Conservation (phyloP, 495 filamentous ascomycete species). For the Penicillium robsamsonii region DNA sequence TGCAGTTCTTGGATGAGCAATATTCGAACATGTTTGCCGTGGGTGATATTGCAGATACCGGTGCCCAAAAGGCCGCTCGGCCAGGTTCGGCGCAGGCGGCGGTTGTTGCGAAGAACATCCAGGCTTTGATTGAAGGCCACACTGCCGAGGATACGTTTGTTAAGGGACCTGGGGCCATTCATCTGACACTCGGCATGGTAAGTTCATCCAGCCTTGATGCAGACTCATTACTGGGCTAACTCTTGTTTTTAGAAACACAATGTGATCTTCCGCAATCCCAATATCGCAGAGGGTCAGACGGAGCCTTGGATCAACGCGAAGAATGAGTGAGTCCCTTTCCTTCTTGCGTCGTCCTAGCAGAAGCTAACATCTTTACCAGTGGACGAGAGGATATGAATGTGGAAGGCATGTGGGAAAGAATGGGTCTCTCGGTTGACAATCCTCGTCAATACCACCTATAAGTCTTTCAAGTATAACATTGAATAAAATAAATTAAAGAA, state of each 20-base stretch:
- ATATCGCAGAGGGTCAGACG: conserved; percentile 40
- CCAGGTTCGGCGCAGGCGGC: conserved; percentile 52
- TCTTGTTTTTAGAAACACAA: conserved; percentile 39
- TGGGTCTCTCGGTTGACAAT: conserved; percentile 32
- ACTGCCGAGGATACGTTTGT: conserved; percentile 31
- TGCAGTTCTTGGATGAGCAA: conserved; percentile 53
- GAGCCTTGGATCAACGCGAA: conserved; percentile 44
- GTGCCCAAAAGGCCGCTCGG: conserved; percentile 54
- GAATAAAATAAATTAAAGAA: background rate
- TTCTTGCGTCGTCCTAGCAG: background rate
- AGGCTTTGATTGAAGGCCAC: conserved; percentile 41
- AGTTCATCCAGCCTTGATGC: conserved; percentile 10
- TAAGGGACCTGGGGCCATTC: conserved; percentile 42
- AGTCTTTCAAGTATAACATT: background rate
- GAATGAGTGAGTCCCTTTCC: conserved; percentile 39
- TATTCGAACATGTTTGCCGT: conserved; percentile 54
- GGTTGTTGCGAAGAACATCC: conserved; percentile 54
- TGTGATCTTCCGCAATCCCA: conserved; percentile 50
- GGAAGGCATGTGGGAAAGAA: conserved; percentile 43
- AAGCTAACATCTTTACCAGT: conserved; percentile 28
- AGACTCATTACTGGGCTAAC: background rate
- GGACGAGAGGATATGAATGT: conserved; percentile 51
- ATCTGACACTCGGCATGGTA: conserved; percentile 54
- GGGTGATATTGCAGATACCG: conserved; percentile 61
- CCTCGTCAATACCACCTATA: conserved; percentile 22